These are phyloP conservation scores for Suillus discolor DNA, from an alignment of 768 basidiomycete species.

Conservation along the genomic window DNA sequence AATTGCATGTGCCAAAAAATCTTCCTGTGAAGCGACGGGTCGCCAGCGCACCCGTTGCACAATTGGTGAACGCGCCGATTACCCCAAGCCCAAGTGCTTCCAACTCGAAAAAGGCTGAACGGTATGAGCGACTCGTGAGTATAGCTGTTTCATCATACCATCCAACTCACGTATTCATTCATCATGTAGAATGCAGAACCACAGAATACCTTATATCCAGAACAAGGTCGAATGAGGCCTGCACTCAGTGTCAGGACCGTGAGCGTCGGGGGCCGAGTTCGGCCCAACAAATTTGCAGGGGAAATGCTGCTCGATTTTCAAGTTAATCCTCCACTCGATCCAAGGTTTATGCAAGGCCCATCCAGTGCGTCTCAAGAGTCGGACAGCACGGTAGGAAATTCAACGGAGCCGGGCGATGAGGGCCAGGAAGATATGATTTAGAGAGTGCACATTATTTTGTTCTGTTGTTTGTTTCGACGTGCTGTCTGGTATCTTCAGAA, in stretches of 20 bases:
- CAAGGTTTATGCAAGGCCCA: conserved; percentile 5
- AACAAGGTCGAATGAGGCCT: conserved; percentile 7
- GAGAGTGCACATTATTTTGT: not conserved
- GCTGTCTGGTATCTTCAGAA: not conserved
- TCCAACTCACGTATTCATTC: not conserved
- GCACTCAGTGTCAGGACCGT: conserved; percentile 10
- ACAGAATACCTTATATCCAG: conserved; percentile 10
- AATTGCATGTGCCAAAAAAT: conserved; percentile 18
- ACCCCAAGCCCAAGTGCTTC: conserved; percentile 18
- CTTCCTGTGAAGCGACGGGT: conserved; percentile 38
- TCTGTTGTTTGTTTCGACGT: conserved; percentile 7
- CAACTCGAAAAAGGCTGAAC: not conserved
- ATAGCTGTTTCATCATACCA: not conserved
- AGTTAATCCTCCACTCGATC: conserved; percentile 5
- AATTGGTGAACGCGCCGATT: conserved; percentile 3
- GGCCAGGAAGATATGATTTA: not conserved
- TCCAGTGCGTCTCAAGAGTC: conserved; percentile 6
- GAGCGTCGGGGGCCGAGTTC: conserved; percentile 11
- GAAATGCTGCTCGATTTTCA: conserved; percentile 20
- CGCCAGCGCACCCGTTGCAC: conserved; percentile 40
- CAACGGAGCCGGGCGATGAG: not conserved
- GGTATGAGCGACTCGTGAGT: conserved; percentile 12
- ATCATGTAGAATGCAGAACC: conserved; percentile 13
- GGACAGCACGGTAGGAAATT: not conserved
- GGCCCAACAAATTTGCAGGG: conserved; percentile 15